Base-by-base conservation (phyloP, 1,284 basidiomycete species). In the Trichosporon coremiiforme region DNA sequence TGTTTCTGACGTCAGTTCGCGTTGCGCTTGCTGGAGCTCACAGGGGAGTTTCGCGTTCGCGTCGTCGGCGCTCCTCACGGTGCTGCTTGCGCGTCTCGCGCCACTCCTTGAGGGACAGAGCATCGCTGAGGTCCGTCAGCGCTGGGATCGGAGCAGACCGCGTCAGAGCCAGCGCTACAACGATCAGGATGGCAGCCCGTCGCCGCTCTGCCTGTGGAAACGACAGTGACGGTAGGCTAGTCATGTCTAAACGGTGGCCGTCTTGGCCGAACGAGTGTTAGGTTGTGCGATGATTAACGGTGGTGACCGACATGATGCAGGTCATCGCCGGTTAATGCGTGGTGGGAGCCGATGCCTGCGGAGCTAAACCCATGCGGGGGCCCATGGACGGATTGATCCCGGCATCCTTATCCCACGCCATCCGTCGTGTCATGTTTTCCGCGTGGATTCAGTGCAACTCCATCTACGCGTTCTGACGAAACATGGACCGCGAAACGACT, bases 11-110 rank as follows among this genome's bases (percentile, higher is more conserved):
- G 9, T 25, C 33, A 12, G n/a, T n/a, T n/a, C n/a, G n/a, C n/a
- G n/a, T n/a, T n/a, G n/a, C n/a, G n/a, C n/a, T n/a, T n/a, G n/a
- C n/a, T n/a, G n/a, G n/a, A 5, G 68, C 80, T 66, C 62, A 83
- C 82, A 83, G 73, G 4, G 82, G 82, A 15, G 82, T 83, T 69
- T 81, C 80, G 4, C 68, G 57, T 45, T 81, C 77, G 36, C 80
- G 75, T 9, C 77, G 73, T 65, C 74, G 75, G 25, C 74, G 73
- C 66, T 80, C 80, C 12, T 77, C 78, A 2, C 65, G 60, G 22
- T 66, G 71, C 29, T 31, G 31, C 29, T 71, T 70, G 20, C 78
- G 73, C 6, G 64, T 70, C 2, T 76, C 74, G 22, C 76, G 68
- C 80, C 80, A 82, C 47, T 66, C 20, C 62, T 72, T 77, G 31